Evolutionary conservation across 495 filamentous ascomycete genomes (phyloP).

Genomic region (Daldinia childiae): DNA sequence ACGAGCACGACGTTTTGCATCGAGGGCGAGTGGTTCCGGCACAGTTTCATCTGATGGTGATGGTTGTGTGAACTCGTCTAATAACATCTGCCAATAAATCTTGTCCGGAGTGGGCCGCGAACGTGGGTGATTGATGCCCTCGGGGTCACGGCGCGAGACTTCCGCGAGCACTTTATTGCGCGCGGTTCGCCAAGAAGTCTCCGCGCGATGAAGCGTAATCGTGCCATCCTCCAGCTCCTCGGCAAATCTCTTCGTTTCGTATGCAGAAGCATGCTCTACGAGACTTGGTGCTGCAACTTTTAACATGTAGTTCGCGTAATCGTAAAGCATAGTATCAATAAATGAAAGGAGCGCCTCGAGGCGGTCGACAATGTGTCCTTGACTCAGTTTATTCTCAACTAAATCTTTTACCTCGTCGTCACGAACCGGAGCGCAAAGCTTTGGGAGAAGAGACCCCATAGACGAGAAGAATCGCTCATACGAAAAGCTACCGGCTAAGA

Average conservation of each 20-base stretch:
- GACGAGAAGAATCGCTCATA: slow-evolving; percentile 93
- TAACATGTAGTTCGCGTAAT: slow-evolving; percentile 94
- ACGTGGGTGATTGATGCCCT: slow-evolving; percentile 65
- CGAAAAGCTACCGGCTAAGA: slow-evolving; percentile 83
- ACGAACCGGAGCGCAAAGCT: slow-evolving; percentile 90
- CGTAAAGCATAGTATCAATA: slow-evolving; percentile 90
- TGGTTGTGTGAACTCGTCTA: slow-evolving; percentile 63
- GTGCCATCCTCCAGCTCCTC: slow-evolving; percentile 69
- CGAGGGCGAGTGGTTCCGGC: slow-evolving; percentile 88
- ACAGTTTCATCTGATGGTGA: slow-evolving; percentile 63
- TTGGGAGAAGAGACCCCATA: slow-evolving; percentile 88
- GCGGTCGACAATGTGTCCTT: slow-evolving; percentile 84
- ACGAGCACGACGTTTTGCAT: slow-evolving; percentile 72
- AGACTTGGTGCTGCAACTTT: slow-evolving; percentile 81
- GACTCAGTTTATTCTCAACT: slow-evolving; percentile 70
- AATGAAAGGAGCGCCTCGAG: slow-evolving; percentile 84
- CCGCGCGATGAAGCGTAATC: slow-evolving; percentile 69
- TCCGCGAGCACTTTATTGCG: slow-evolving; percentile 75
- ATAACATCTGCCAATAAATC: slow-evolving; percentile 82
- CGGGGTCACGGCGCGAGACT: slow-evolving; percentile 74
- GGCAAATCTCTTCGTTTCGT: slow-evolving; percentile 82
- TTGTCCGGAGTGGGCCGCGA: slow-evolving; percentile 69
- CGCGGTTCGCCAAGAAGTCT: slow-evolving; percentile 76
- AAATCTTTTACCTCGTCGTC: slow-evolving; percentile 86
- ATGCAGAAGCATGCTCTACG: slow-evolving; percentile 79